A percentile compares a stretch with the other conserved stretches of the same genome.
Evolutionary conservation across 1,139 yeast genomes (phyloP).

Genomic region (Torulaspora globosa): DNA sequence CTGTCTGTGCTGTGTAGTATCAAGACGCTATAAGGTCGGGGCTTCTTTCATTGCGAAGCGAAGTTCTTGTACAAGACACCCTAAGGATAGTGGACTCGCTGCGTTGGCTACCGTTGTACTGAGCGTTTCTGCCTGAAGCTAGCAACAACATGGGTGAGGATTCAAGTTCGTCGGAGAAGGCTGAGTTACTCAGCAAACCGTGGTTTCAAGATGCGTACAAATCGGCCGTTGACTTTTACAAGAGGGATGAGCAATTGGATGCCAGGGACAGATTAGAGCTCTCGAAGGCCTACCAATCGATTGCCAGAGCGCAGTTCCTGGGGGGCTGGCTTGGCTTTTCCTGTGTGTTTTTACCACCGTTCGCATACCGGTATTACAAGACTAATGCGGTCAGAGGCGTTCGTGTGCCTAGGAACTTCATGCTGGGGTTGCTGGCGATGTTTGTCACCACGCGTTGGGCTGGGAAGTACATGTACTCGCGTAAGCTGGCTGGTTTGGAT

Average conservation of each 20-base stretch:
- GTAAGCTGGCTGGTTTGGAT: conserved; percentile 29
- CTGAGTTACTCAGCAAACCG: conserved; percentile 18
- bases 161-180: conserved; percentile 1
- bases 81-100: background rate
- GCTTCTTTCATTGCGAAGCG: background rate
- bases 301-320: conserved; percentile 27
- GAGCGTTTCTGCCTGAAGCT: too few relatives aligned
- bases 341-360: conserved; percentile 35
- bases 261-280: conserved; percentile 31
- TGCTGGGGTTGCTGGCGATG: conserved; percentile 38
- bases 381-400: conserved; percentile 38
- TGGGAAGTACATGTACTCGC: conserved; percentile 30
- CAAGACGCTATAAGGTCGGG: background rate
- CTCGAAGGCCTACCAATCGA: conserved; percentile 24
- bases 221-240: conserved; percentile 33
- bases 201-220: conserved; percentile 36
- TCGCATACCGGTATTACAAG: conserved; percentile 30
- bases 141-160: conserved; percentile 5
- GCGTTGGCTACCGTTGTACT: too few relatives aligned
- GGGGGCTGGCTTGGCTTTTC: conserved; percentile 40
- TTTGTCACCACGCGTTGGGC: conserved; percentile 34
- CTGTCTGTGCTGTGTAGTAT: background rate
- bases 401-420: conserved; percentile 36
- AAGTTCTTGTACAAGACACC: background rate
- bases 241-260: conserved; percentile 31